Evolutionary conservation across 129 eudicot species (phyloP).

Genomic region (Pseudognaphalium luteoalbum): DNA sequence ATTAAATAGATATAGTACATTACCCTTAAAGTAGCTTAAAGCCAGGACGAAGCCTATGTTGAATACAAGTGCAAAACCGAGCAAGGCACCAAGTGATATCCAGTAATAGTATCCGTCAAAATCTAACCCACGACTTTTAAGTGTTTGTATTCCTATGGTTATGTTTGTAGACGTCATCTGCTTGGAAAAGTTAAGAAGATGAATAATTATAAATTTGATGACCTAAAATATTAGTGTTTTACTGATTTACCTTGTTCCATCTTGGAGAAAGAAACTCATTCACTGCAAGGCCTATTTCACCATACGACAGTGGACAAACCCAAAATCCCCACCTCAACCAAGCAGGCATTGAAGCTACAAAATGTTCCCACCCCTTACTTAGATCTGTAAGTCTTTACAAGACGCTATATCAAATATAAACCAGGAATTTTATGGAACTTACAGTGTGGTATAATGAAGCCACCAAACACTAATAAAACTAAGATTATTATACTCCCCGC

Average conservation of each 20-base stretch:
- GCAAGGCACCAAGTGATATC: constrained; percentile 41
- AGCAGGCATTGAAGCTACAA: constrained; percentile 57
- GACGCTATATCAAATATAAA: background rate
- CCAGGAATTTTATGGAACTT: constrained; percentile 9
- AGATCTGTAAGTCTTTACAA: background rate
- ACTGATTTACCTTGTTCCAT: background rate
- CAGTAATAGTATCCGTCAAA: constrained; percentile 15
- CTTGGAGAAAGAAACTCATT: constrained; percentile 73
- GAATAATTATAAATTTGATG: background rate
- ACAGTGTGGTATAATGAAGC: constrained; percentile 56
- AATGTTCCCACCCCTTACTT: background rate
- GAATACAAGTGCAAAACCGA: constrained; percentile 35
- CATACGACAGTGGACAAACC: constrained; percentile 58
- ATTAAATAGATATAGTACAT: background rate
- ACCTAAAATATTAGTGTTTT: too few species aligned
- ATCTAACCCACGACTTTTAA: constrained; percentile 1
- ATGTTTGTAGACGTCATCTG: background rate
- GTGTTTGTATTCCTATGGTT: constrained; percentile 6
- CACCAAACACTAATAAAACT: constrained; percentile 40
- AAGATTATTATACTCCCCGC: constrained; percentile 43
- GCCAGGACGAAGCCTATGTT: constrained; percentile 47
- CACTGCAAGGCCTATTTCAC: constrained; percentile 56
- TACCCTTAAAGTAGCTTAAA: constrained; percentile 43
- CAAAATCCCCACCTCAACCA: constrained; percentile 76
- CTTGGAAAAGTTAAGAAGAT: background rate